Conservation (phyloP, 2,329 filamentous ascomycete genomes). For the Drechslerella coelobrocha region DNA sequence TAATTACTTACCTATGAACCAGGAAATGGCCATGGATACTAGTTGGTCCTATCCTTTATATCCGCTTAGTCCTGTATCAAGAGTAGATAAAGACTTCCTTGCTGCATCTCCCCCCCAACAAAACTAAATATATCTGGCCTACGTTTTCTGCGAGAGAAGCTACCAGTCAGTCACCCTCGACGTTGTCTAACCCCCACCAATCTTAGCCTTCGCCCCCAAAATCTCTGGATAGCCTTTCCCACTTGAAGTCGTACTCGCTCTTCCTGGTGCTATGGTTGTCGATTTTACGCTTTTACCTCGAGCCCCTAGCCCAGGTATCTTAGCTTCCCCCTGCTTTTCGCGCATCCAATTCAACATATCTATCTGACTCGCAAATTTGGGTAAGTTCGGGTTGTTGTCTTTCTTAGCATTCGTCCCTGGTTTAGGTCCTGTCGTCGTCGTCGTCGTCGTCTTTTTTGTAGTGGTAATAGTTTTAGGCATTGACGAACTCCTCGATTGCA, state of each 20-base stretch:
- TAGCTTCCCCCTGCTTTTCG: not conserved
- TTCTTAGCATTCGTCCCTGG: conserved; percentile 10
- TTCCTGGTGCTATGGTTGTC: not conserved
- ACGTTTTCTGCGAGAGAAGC: too few species aligned
- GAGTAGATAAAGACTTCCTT: too few species aligned
- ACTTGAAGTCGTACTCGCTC: not conserved
- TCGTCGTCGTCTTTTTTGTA: not conserved
- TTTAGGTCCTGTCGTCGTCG: conserved; percentile 3
- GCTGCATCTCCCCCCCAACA: too few species aligned
- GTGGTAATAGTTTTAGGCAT: not conserved
- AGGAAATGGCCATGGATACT: too few species aligned
- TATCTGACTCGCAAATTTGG: conserved; percentile 19
- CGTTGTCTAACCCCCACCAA: too few species aligned
- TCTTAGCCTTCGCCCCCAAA: not conserved
- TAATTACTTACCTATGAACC: too few species aligned
- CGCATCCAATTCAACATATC: conserved; percentile 14
- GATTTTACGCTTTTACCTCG: not conserved
- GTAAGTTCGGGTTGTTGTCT: conserved; percentile 7
- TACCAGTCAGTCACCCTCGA: too few species aligned
- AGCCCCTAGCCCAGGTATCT: not conserved
- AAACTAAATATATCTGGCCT: too few species aligned
- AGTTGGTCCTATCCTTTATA: too few species aligned
- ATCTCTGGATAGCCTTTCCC: not conserved
- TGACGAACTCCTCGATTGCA: not conserved
- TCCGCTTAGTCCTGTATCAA: too few species aligned